phyloP scores from a whole-genome alignment of 352 stramenopile species.

The Phytophthora lateralis region DNA sequence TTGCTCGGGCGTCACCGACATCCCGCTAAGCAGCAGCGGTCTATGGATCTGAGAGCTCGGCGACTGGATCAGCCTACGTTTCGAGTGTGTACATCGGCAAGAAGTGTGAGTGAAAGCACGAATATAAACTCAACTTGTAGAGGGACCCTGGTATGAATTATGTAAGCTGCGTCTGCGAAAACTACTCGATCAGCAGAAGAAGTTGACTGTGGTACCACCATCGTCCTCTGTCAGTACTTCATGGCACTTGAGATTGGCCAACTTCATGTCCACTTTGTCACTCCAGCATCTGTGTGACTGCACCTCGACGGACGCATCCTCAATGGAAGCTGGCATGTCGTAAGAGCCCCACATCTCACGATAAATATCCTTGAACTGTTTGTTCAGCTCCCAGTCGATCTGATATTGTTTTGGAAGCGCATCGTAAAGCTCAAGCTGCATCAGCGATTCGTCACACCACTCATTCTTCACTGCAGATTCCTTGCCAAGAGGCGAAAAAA shows the following conservation, averaged over 20 bases:
- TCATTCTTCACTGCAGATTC: constrained; percentile 23
- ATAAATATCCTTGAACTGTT: constrained; percentile 30
- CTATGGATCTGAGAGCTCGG: constrained; percentile 38
- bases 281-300: neutral
- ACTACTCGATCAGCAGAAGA: constrained; percentile 26
- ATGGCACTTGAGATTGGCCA: constrained; percentile 16
- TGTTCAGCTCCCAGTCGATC: constrained; percentile 56
- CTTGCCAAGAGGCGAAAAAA: constrained; percentile 39
- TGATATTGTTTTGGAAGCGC: constrained; percentile 41
- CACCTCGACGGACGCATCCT: neutral
- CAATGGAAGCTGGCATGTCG: neutral
- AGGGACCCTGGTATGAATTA: neutral
- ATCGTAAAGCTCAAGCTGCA: constrained; percentile 45
- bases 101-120: constrained; percentile 3
- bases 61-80: neutral
- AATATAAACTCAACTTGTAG: constrained; percentile 13
- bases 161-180: neutral
- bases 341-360: constrained; percentile 26
- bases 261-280: constrained; percentile 10
- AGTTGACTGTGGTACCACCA: constrained; percentile 3
- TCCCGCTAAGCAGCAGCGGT: constrained; percentile 48
- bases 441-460: constrained; percentile 59
- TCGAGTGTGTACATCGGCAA: neutral
- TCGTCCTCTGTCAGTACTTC: constrained; percentile 14
- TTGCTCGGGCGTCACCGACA: constrained; percentile 47